A percentile compares a stretch with the other conserved stretches of the same genome.
phyloP scores from a whole-genome alignment of 345 rosid genomes.

The Ailanthus altissimus region DNA sequence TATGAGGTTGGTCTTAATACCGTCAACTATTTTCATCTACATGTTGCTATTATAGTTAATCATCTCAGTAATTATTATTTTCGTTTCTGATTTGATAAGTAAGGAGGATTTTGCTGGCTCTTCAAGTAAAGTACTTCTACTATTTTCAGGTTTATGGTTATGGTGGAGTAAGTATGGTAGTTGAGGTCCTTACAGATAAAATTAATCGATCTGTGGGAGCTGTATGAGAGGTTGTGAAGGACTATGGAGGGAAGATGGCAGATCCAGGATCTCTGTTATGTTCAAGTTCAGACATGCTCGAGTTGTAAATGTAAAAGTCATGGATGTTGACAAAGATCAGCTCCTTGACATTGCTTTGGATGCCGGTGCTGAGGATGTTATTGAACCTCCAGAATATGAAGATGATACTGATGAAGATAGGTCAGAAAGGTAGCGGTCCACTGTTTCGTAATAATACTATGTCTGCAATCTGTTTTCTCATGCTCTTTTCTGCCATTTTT shows the following conservation, averaged over 20 bases:
- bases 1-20: conserved; percentile 60
- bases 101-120: conserved; percentile 10
- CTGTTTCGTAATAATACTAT: conserved; percentile 5
- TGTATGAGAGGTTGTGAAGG: conserved; percentile 80
- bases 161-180: conserved; percentile 91
- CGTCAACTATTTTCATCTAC: conserved; percentile 18
- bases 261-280: conserved; percentile 91
- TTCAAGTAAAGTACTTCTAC: conserved; percentile 20
- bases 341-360: conserved; percentile 75
- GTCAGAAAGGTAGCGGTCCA: conserved; percentile 53
- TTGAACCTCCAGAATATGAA: conserved; percentile 74
- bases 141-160: conserved; percentile 77
- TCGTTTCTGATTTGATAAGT: neutral
- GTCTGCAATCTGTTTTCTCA: neutral
- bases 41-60: conserved; percentile 6
- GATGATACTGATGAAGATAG: conserved; percentile 73
- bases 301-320: conserved; percentile 68
- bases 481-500: neutral
- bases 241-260: conserved; percentile 92
- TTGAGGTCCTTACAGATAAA: conserved; percentile 90
- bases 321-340: conserved; percentile 79
- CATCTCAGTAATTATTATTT: neutral
- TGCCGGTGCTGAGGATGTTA: conserved; percentile 95
- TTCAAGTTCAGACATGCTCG: conserved; percentile 85
- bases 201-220: conserved; percentile 82